Evolutionary conservation across 2,329 filamentous ascomycete genomes (phyloP).

Genomic region (Cladosporium sphaerospermum): DNA sequence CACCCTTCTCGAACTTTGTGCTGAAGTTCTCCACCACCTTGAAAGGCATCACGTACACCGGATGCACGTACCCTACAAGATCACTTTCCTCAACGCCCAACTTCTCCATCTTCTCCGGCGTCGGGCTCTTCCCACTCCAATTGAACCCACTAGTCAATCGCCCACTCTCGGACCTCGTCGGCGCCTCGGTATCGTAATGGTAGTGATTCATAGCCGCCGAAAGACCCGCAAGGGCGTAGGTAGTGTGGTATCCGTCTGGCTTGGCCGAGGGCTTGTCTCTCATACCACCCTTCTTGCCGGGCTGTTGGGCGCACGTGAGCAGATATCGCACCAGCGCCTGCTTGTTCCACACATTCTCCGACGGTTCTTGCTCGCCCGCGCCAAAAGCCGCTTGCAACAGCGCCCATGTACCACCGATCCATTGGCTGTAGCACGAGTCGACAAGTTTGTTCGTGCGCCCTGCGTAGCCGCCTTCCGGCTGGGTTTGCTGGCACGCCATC

Average conservation of each 20-base stretch:
- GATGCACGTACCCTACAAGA: slow-evolving; percentile 65
- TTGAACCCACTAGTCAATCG: slow-evolving; percentile 37
- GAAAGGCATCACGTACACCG: slow-evolving; percentile 78
- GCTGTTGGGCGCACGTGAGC: slow-evolving; percentile 72
- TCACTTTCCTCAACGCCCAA: slow-evolving; percentile 64
- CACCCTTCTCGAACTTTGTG: slow-evolving; percentile 19
- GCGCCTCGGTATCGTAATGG: slow-evolving; percentile 33
- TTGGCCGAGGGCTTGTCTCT: slow-evolving; percentile 91
- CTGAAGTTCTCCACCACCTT: slow-evolving; percentile 50
- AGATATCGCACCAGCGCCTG: slow-evolving; percentile 86
- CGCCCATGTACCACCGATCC: slow-evolving; percentile 93
- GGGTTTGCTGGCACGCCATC: slow-evolving; percentile 83
- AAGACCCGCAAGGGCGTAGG: slow-evolving; percentile 82
- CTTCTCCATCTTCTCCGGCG: slow-evolving; percentile 44
- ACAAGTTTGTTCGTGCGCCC: slow-evolving; percentile 97
- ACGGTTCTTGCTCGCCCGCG: slow-evolving; percentile 21
- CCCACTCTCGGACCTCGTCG: slow-evolving; percentile 15
- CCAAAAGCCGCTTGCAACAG: slow-evolving; percentile 74
- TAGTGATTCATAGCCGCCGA: slow-evolving; percentile 70
- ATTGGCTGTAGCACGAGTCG: slow-evolving; percentile 97
- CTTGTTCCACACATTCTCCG: slow-evolving; percentile 61
- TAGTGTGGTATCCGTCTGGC: slow-evolving; percentile 86
- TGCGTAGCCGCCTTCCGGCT: slow-evolving; percentile 85
- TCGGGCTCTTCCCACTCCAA: slow-evolving; percentile 43
- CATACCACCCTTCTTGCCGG: slow-evolving; percentile 68